Percentiles rank a stretch among this genome's conserved stretches.
These are phyloP conservation scores for Megacollybia platyphylla DNA, from an alignment of 1,284 basidiomycete species.

Conservation along the genomic window DNA sequence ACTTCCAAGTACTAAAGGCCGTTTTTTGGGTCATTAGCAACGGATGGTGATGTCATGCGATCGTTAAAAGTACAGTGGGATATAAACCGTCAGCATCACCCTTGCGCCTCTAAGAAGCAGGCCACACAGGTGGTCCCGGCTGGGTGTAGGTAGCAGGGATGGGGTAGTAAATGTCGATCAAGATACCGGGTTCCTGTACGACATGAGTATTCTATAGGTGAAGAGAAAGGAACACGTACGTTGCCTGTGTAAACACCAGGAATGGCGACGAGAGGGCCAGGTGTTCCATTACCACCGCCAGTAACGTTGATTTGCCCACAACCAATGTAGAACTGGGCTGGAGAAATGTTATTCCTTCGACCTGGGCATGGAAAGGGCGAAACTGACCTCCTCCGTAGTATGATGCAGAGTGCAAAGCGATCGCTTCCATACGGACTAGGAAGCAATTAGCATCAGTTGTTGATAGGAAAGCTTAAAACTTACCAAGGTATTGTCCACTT, in stretches of 20 bases:
- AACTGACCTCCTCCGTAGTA: slow-evolving; percentile 1
- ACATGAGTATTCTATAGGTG: not conserved
- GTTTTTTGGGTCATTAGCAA: no score
- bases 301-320: slow-evolving; percentile 20
- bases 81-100: no score
- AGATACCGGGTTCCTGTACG: slow-evolving; percentile 19
- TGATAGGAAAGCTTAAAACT: not conserved
- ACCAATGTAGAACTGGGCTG: slow-evolving; percentile 21
- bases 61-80: no score
- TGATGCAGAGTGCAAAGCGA: slow-evolving; percentile 2
- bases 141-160: slow-evolving; percentile 21
- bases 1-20: no score
- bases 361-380: not conserved
- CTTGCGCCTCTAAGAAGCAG: no score
- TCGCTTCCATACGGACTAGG: slow-evolving; percentile 3
- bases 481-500: slow-evolving; percentile 26
- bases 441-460: not conserved
- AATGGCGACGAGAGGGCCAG: slow-evolving; percentile 25
- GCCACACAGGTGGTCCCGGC: slow-evolving; percentile 16
- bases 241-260: slow-evolving; percentile 28
- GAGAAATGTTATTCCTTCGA: not conserved
- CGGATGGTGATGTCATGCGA: no score
- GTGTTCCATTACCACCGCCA: slow-evolving; percentile 23
- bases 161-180: slow-evolving; percentile 27
- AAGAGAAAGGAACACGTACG: slow-evolving; percentile 7